Evolutionary conservation across 176 grass and related monocot species (phyloP).

Genomic region (Melocanna baccifera): DNA sequence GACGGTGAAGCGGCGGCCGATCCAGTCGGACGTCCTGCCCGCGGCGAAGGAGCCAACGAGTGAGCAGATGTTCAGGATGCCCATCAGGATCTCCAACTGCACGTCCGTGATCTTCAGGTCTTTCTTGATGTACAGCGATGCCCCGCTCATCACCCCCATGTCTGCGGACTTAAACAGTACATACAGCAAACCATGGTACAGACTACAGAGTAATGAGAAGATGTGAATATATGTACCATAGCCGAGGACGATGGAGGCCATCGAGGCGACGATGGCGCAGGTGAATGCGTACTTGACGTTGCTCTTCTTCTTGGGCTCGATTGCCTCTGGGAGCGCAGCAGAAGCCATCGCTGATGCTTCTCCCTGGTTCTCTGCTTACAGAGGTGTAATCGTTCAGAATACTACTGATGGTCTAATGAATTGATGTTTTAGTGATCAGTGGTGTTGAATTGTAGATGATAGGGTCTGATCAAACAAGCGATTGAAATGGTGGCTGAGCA

Average conservation of each 20-base stretch:
- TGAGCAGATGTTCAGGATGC: conserved; percentile 79
- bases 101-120: conserved; percentile 49
- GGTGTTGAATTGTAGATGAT: too few relatives aligned
- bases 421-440: too few relatives aligned
- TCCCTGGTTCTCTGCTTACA: neutral
- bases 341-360: conserved; percentile 30
- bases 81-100: conserved; percentile 60
- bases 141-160: conserved; percentile 88
- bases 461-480: too few relatives aligned
- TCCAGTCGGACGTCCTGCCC: conserved; percentile 75
- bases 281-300: conserved; percentile 56
- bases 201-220: neutral
- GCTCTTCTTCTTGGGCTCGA: conserved; percentile 40
- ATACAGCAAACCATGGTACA: neutral
- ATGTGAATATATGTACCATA: conserved; percentile 39
- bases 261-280: conserved; percentile 79
- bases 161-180: conserved; percentile 29
- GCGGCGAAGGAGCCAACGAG: conserved; percentile 76
- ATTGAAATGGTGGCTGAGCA: too few relatives aligned
- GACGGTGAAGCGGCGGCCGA: conserved; percentile 75
- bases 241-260: conserved; percentile 85
- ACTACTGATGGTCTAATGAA: neutral
- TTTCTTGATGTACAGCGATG: conserved; percentile 54
- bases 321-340: conserved; percentile 32
- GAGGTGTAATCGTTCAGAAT: neutral